A percentile compares a stretch with the other conserved stretches of the same genome.
phyloP scores from a whole-genome alignment of 257 asterid species.

The Solanum paucissectum region DNA sequence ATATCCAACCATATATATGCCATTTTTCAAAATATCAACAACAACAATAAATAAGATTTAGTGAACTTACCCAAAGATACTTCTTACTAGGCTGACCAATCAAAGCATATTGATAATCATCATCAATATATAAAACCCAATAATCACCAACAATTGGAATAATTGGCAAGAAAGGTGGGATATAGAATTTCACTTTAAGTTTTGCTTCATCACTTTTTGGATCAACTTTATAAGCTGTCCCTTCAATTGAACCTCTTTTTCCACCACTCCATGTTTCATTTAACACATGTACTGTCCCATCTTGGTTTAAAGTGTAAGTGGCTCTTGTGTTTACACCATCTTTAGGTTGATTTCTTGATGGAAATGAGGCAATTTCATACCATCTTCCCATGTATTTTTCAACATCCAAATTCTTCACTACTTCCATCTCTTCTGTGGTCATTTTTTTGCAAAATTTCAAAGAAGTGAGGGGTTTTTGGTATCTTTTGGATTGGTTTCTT shows the following conservation, averaged over 20 bases:
- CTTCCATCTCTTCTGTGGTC: conserved; percentile 39
- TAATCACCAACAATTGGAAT: conserved; percentile 23
- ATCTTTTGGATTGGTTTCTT: neutral
- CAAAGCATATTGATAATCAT: conserved; percentile 25
- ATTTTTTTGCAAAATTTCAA: neutral
- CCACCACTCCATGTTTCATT: conserved; percentile 79
- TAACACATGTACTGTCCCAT: conserved; percentile 61
- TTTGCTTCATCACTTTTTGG: conserved; percentile 39
- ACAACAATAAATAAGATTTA: neutral
- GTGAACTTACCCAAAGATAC: conserved; percentile 62
- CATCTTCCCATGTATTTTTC: conserved; percentile 86
- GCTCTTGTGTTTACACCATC: conserved; percentile 66
- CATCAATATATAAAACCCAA: conserved; percentile 25
- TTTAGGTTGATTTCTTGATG: conserved; percentile 58
- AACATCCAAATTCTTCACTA: conserved; percentile 42
- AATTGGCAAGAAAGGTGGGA: conserved; percentile 32
- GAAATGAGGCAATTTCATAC: conserved; percentile 87
- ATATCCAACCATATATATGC: neutral
- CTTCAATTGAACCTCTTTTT: conserved; percentile 62
- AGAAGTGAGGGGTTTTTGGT: neutral
- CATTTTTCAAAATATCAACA: neutral
- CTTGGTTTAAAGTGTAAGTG: conserved; percentile 50
- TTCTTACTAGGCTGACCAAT: conserved; percentile 61
- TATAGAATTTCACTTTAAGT: conserved; percentile 21
- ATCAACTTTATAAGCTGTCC: conserved; percentile 54